phyloP scores from a whole-genome alignment of 1,284 basidiomycete genomes.

The Athelia psychrophila region DNA sequence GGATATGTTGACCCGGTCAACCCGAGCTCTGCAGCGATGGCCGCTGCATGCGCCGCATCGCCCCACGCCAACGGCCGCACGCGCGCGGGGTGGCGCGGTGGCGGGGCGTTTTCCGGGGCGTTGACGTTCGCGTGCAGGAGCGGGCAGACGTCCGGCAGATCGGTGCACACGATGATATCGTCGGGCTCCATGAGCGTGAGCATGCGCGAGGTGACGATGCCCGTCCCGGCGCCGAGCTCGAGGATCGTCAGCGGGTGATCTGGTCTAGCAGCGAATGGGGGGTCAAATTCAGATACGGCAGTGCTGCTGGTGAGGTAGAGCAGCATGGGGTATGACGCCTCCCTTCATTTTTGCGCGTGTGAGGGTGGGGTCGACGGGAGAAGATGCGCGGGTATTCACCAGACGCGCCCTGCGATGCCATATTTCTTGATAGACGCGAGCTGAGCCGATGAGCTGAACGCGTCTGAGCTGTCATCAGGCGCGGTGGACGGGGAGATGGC shows the following conservation, averaged over 20 bases:
- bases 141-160: slow-evolving; percentile 67
- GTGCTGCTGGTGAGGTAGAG: slow-evolving; percentile 45
- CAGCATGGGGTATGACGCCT: slow-evolving; percentile 65
- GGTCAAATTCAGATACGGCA: slow-evolving; percentile 49
- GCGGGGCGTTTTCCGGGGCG: slow-evolving; percentile 8
- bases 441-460: slow-evolving; percentile 49
- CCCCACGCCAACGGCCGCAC: slow-evolving; percentile 72
- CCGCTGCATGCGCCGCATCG: slow-evolving; percentile 34
- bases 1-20: no score
- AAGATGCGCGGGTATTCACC: slow-evolving; percentile 37
- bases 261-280: slow-evolving; percentile 38
- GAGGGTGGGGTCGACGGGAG: neutral
- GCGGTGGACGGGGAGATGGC: slow-evolving; percentile 18
- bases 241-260: slow-evolving; percentile 35
- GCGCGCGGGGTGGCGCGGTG: slow-evolving; percentile 13
- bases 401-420: slow-evolving; percentile 76
- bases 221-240: slow-evolving; percentile 75
- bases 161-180: slow-evolving; percentile 57
- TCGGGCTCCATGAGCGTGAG: slow-evolving; percentile 25
- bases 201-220: slow-evolving; percentile 54
- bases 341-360: slow-evolving; percentile 43
- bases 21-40: slow-evolving; percentile 38
- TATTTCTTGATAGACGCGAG: slow-evolving; percentile 59
- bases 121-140: slow-evolving; percentile 55
- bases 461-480: slow-evolving; percentile 10